A percentile compares a stretch with the other conserved stretches of the same genome.
Evolutionary conservation across 257 asterid species (phyloP).

Genomic region (Nicotiana benthamiana): DNA sequence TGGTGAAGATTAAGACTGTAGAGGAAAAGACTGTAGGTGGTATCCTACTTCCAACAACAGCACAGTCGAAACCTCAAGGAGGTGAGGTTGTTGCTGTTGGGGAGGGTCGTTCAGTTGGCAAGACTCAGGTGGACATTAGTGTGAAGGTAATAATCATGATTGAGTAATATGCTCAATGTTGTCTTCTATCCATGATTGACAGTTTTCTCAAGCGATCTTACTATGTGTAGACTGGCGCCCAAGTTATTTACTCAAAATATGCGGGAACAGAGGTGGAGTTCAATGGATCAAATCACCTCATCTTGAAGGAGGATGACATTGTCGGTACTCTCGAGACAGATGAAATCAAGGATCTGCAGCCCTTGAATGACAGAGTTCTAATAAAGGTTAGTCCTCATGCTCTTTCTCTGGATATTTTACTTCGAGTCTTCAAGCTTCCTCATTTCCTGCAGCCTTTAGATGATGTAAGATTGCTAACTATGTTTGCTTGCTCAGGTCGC

Average conservation of each 20-base stretch:
- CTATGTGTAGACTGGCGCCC: constrained; percentile 55
- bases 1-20: constrained; percentile 66
- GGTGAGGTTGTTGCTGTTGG: constrained; percentile 97
- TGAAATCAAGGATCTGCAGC: constrained; percentile 78
- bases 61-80: constrained; percentile 70
- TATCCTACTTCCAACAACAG: constrained; percentile 65
- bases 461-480: too few species aligned
- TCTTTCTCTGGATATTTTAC: too few species aligned
- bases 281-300: constrained; percentile 67
- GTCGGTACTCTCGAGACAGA: constrained; percentile 83
- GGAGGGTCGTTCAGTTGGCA: constrained; percentile 81
- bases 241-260: constrained; percentile 80
- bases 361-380: constrained; percentile 81
- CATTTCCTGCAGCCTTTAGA: neutral
- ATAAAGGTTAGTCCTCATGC: constrained; percentile 46
- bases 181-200: neutral
- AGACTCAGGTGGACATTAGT: constrained; percentile 61
- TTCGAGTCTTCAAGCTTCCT: too few species aligned
- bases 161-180: neutral
- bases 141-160: constrained; percentile 44
- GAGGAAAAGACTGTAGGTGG: constrained; percentile 94
- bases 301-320: constrained; percentile 89
- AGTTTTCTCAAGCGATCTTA: neutral
- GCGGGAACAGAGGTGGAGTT: constrained; percentile 98
- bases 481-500: constrained; percentile 41